Base-by-base conservation (phyloP, 768 basidiomycete genomes). In the Mycena rosella region DNA sequence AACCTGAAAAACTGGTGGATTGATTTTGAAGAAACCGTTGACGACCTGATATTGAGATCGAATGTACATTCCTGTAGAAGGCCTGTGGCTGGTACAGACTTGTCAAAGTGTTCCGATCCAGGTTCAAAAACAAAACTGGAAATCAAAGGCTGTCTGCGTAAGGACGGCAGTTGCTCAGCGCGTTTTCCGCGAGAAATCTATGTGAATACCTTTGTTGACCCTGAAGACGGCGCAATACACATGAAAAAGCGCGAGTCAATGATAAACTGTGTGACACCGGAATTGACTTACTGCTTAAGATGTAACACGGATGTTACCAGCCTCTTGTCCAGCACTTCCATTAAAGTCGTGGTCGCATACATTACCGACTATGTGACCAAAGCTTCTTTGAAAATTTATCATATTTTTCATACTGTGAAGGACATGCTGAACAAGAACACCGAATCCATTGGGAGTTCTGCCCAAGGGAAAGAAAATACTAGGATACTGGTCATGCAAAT, bases 291-390 rank as follows among this genome's bases (percentile, higher is more conserved):
- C 69, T 27, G 82, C 0, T 24, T 82, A 3, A 18, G 42, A 6
- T 44, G 42, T 20, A 44, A 44, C n/a, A 44, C 42, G 4, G 42
- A 44, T 20, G 76, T 81, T 0, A 80, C 81, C 0, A 77, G 78
- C 59, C 52, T 84, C 1, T 54, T 78, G 18, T 83, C 80, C 20
- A 82, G 83, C 0, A 84, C 83, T 5, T 72, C 79, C 0, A 75
- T 85, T 1, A 82, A 83, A 55, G 75, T 80, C n/a, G 74, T 82
- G 2, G 64, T 83, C 0, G 71, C 77, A 24, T 84, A 84, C 73
- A 75, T 83, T 0, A 75, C 83, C 5, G 82, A 86, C 38, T 86
- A 86, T 70, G 76, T 85, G 0, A 83, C 81, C 0, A 86, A 86
- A 67, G 52, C 74, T 0, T 44, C 70, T 1, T 64, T 86, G 15